A percentile compares a stretch with the other conserved stretches of the same genome.
These are phyloP conservation scores for Moricandia arvensis DNA, from an alignment of 345 rosid genomes.

Conservation along the genomic window DNA sequence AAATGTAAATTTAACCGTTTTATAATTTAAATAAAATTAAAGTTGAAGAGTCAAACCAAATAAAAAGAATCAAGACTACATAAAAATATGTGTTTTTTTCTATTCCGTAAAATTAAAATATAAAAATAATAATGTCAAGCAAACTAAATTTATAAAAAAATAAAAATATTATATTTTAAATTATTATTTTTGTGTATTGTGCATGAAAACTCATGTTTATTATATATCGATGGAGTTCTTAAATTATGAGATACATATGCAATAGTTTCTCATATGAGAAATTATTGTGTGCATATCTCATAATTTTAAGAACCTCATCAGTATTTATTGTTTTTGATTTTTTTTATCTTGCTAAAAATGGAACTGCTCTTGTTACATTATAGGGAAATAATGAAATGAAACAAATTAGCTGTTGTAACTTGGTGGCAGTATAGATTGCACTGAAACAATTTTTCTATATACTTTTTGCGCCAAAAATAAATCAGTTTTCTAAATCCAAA, in stretches of 20 bases:
- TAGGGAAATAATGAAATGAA: neutral
- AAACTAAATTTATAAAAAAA: too few relatives aligned
- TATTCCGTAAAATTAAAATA: too few relatives aligned
- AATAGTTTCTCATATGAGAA: neutral
- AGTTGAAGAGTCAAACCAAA: too few relatives aligned
- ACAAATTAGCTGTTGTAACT: neutral
- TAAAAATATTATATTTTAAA: too few relatives aligned
- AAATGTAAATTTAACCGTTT: too few relatives aligned
- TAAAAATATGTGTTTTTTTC: too few relatives aligned
- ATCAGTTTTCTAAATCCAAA: neutral
- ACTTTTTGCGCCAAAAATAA: neutral
- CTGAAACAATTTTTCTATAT: neutral
- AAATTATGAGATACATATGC: neutral
- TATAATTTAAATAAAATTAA: too few relatives aligned
- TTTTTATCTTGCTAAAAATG: neutral
- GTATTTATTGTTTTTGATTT: neutral
- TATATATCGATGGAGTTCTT: neutral
- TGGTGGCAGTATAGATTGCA: neutral
- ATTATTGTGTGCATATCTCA: neutral
- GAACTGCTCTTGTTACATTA: neutral
- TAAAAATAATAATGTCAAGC: too few relatives aligned
- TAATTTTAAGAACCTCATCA: neutral
- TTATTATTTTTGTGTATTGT: too few relatives aligned
- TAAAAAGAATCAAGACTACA: too few relatives aligned
- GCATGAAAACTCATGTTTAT: too few relatives aligned